phyloP scores from a whole-genome alignment of 2,329 filamentous ascomycete genomes.

The Apiospora hydei region DNA sequence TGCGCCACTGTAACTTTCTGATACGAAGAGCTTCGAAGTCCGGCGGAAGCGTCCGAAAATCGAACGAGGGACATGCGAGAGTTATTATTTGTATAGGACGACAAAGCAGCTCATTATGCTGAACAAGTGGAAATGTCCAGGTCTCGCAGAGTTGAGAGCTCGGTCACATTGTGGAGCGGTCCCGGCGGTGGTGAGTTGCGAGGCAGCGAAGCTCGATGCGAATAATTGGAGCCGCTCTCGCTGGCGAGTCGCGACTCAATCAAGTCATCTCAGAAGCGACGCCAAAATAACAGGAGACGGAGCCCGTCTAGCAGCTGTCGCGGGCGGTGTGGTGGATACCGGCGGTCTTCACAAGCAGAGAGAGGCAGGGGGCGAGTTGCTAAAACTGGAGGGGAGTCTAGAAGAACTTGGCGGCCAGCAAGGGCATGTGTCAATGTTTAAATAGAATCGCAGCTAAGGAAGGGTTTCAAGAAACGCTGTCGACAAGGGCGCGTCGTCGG shows the following conservation, averaged over 20 bases:
- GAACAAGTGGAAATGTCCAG: conserved; percentile 19
- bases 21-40: conserved; percentile 8
- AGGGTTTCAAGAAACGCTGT: not conserved
- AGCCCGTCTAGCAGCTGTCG: not conserved
- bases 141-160: not conserved
- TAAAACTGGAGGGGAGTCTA: not conserved
- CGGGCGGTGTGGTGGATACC: conserved; percentile 14
- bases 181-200: not conserved
- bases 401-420: conserved; percentile 15
- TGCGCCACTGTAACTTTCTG: not conserved
- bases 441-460: not conserved
- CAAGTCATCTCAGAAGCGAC: not conserved
- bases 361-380: not conserved
- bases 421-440: conserved; percentile 20
- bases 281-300: not conserved
- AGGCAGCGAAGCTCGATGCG: conserved; percentile 13
- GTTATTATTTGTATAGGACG: conserved; percentile 18
- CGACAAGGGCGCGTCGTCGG: not conserved
- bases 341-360: not conserved
- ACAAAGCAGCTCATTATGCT: conserved; percentile 20
- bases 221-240: not conserved
- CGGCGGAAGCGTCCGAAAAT: conserved; percentile 14
- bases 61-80: conserved; percentile 14
- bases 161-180: conserved; percentile 16
- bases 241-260: not conserved